A percentile compares a stretch with the other conserved stretches of the same genome.
phyloP scores from a whole-genome alignment of 495 filamentous ascomycete genomes.

The Talaromyces ruber region DNA sequence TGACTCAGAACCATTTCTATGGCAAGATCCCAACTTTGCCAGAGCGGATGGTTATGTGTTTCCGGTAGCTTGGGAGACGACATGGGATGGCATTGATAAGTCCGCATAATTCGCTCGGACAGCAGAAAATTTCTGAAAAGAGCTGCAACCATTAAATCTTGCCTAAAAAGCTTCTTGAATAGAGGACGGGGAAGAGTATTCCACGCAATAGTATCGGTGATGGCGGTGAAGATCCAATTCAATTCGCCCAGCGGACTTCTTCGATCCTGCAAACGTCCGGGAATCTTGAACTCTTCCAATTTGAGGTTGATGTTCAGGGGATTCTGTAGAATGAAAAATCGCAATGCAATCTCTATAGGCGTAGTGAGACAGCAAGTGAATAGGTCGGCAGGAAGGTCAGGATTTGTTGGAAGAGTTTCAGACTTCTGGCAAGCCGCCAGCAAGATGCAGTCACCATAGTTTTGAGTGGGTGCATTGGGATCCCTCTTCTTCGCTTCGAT shows the following conservation, averaged over 20 bases:
- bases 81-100: conserved; percentile 88
- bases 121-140: conserved; percentile 94
- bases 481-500: conserved; percentile 62
- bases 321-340: conserved; percentile 91
- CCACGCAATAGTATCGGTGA: conserved; percentile 99
- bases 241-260: conserved; percentile 91
- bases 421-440: conserved; percentile 83
- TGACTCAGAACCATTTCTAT: conserved; percentile 95
- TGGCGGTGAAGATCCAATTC: conserved; percentile 99
- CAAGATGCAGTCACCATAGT: conserved; percentile 75
- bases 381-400: conserved; percentile 84
- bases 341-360: conserved; percentile 91
- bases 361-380: conserved; percentile 96
- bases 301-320: conserved; percentile 68
- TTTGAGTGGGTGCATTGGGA: conserved; percentile 60
- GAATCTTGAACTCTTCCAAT: conserved; percentile 67
- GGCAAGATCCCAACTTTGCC: conserved; percentile 96
- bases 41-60: conserved; percentile 86
- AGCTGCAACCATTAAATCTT: conserved; percentile 98
- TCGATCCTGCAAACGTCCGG: conserved; percentile 83
- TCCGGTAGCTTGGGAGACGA: conserved; percentile 83
- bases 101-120: conserved; percentile 88
- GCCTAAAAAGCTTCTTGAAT: conserved; percentile 93
- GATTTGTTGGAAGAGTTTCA: conserved; percentile 95
- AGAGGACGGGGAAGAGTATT: conserved; percentile 79